These are phyloP conservation scores for Triglochin maritima DNA, from an alignment of 106 monocot species.

Conservation along the genomic window DNA sequence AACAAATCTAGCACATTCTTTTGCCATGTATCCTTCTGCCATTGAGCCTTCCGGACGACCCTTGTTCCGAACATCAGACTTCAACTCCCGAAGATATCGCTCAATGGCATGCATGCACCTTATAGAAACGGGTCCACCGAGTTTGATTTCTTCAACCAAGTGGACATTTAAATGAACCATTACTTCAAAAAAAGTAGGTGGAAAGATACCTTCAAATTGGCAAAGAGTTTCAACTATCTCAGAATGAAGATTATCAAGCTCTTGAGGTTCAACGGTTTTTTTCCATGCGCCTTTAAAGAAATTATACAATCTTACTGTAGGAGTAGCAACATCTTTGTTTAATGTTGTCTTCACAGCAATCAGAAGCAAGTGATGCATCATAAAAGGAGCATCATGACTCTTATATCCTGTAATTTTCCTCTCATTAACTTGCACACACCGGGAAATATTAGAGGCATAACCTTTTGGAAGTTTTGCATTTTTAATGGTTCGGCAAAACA, in stretches of 20 bases:
- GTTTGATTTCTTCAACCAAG: no score
- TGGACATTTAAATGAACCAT: neutral
- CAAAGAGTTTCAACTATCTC: neutral
- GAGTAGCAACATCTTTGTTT: neutral
- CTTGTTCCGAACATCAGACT: neutral
- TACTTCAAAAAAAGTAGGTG: neutral
- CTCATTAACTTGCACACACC: neutral
- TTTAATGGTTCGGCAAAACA: neutral
- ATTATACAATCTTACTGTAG: neutral
- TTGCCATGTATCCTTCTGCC: neutral
- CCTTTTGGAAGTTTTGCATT: neutral
- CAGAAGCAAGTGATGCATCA: neutral
- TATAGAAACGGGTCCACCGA: neutral
- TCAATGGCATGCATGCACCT: constrained; percentile 2
- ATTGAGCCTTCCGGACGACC: neutral
- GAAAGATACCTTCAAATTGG: neutral
- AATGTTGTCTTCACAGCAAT: neutral
- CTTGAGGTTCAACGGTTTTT: no score
- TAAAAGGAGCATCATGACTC: constrained; percentile 3
- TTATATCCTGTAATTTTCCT: neutral
- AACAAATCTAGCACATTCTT: neutral
- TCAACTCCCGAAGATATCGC: neutral
- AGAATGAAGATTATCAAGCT: neutral
- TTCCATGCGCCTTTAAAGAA: neutral
- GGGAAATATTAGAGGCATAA: constrained; percentile 1